Percentiles rank a stretch among this genome's conserved stretches.
phyloP scores from a whole-genome alignment of 2,329 filamentous ascomycete species.

The Botryotinia narcissicola region DNA sequence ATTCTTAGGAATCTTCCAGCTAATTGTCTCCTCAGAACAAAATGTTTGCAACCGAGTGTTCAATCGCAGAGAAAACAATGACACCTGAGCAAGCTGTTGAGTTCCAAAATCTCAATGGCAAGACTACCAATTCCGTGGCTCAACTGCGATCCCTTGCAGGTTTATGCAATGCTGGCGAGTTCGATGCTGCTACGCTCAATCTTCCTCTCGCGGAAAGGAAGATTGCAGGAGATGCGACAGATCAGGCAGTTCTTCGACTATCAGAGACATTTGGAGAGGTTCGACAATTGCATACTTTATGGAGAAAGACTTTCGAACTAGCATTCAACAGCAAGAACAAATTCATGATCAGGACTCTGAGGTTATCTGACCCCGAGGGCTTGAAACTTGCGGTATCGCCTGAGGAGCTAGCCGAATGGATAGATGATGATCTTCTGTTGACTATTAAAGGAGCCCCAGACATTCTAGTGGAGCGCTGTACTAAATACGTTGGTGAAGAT shows the following conservation, averaged over 20 bases:
- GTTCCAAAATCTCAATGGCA: slow-evolving; percentile 33
- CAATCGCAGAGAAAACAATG: slow-evolving; percentile 51
- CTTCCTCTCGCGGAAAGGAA: slow-evolving; percentile 58
- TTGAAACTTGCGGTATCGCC: slow-evolving; percentile 22
- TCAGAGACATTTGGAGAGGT: slow-evolving; percentile 63
- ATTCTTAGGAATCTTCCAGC: not conserved
- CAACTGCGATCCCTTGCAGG: slow-evolving; percentile 61
- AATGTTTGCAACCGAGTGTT: slow-evolving; percentile 69
- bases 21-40: slow-evolving; percentile 50
- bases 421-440: slow-evolving; percentile 43
- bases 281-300: slow-evolving; percentile 55
- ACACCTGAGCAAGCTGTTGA: slow-evolving; percentile 46
- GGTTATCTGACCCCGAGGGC: slow-evolving; percentile 43
- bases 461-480: slow-evolving; percentile 63
- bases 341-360: slow-evolving; percentile 66
- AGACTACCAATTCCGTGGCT: slow-evolving; percentile 45
- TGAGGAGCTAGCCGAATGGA: slow-evolving; percentile 21
- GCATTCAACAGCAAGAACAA: slow-evolving; percentile 82
- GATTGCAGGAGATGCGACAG: slow-evolving; percentile 72
- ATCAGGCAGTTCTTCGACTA: slow-evolving; percentile 69
- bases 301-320: slow-evolving; percentile 64
- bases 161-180: slow-evolving; percentile 72
- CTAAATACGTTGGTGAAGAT: slow-evolving; percentile 53
- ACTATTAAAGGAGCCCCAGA: slow-evolving; percentile 77
- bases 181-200: slow-evolving; percentile 62